Conservation (phyloP, 495 filamentous ascomycete genomes). For the Trypethelium eluteriae region DNA sequence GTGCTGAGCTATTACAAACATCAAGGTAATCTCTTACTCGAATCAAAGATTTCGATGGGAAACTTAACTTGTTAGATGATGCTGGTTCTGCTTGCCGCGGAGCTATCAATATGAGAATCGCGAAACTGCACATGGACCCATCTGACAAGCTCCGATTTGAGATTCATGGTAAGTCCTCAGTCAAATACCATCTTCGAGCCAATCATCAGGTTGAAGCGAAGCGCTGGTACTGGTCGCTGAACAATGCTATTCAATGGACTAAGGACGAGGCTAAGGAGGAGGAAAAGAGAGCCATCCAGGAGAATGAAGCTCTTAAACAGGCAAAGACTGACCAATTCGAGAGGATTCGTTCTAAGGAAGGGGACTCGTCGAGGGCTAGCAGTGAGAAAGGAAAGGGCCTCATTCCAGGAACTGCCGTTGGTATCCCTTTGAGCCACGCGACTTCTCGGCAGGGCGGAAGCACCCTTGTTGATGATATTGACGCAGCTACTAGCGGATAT, state of each 20-base stretch:
- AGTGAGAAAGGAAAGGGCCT: conserved; percentile 25
- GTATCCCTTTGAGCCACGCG: conserved; percentile 44
- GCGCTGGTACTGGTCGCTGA: conserved; percentile 95
- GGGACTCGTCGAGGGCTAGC: conserved; percentile 44
- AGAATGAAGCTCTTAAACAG: conserved; percentile 67
- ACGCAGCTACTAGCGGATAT: conserved; percentile 48
- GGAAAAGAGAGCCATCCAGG: conserved; percentile 61
- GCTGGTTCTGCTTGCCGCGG: conserved; percentile 87
- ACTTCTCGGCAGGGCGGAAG: conserved; percentile 36
- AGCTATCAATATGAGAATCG: conserved; percentile 97
- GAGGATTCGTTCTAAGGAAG: conserved; percentile 37
- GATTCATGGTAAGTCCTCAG: conserved; percentile 95
- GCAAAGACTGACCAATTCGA: conserved; percentile 59
- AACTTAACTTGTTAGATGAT: conserved; percentile 54
- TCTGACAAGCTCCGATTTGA: conserved; percentile 97
- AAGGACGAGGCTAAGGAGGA: conserved; percentile 95
- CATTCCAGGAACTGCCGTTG: conserved; percentile 25
- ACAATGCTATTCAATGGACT: conserved; percentile 96
- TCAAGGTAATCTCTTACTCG: conserved; percentile 49
- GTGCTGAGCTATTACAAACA: conserved; percentile 99
- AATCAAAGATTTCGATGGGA: neutral
- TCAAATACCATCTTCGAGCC: conserved; percentile 94
- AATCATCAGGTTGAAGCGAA: conserved; percentile 93
- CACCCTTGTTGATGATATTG: conserved; percentile 48
- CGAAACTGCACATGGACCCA: conserved; percentile 86